Evolutionary conservation across 495 filamentous ascomycete genomes (phyloP), one percentile per base, ranked within the genome.

Genomic region (Podospora comata): DNA sequence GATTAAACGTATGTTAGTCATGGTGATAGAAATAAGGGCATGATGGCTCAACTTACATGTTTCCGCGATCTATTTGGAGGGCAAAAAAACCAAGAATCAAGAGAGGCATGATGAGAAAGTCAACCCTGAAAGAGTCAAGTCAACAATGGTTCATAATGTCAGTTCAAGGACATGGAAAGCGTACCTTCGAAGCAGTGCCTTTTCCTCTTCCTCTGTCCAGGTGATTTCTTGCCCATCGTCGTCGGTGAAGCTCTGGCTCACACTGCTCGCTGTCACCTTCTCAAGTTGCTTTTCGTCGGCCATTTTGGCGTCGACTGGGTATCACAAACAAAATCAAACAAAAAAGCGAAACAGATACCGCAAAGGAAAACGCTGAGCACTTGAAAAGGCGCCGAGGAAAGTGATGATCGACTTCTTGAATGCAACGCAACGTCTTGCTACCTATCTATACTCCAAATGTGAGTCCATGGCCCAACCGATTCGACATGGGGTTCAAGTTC

Each of bases 11-110:
- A 18, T 48, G 13, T 48, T 48, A 48, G 39, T 6, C 39, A 13
- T 48, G 1, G 39, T 48, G 30, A 32, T 11, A 13, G 23, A 48
- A 3, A 48, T 48, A 13, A 16, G 15, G 39, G 39, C 9, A 13
- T 48, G 13, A 48, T 11, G 34, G 39, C 9, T 11, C 39, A 48
- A 13, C 39, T 9, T 48, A 48, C 39, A 77, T 75, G 66, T 77
- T 77, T 11, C 75, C 75, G 56, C 85, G 78, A 67, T 88, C 86
- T 57, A 87, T 74, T 61, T 88, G 85, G 5, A 87, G 68, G n/a
- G 83, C 74, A 71, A 89, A 89, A 66, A 90, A 86, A 6, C 83
- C 85, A 15, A 88, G 70, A 5, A 81, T 81, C 11, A 88, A 76
- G 23, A 84, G 75, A 0, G 85, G 85, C n/a, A 88, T 71, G 6